Percentiles rank a stretch among this genome's conserved stretches.
Evolutionary conservation across 2,329 filamentous ascomycete genomes (phyloP).

Genomic region (Hirsutella minnesotensis): DNA sequence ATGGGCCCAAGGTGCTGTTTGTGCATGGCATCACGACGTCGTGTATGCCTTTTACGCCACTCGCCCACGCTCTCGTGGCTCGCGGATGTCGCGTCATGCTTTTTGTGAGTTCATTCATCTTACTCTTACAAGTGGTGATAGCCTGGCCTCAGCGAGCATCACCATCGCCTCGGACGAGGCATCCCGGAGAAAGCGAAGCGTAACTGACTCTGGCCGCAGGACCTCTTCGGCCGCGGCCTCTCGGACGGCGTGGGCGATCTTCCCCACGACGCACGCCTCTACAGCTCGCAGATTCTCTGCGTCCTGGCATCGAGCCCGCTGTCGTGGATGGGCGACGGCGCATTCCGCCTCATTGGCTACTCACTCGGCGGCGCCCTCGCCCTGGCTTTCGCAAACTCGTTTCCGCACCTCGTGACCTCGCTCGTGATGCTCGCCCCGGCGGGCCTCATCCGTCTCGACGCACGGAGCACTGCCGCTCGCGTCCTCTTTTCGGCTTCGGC

Average conservation of each 20-base stretch:
- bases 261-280: constrained; percentile 63
- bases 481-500: constrained; percentile 43
- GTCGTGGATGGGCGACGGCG: constrained; percentile 47
- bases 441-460: constrained; percentile 53
- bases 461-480: constrained; percentile 36
- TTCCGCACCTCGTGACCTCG: constrained; percentile 55
- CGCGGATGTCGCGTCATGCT: constrained; percentile 71
- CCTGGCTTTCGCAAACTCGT: constrained; percentile 60
- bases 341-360: constrained; percentile 64
- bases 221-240: constrained; percentile 60
- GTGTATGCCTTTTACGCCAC: constrained; percentile 55
- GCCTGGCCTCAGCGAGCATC: too few relatives aligned
- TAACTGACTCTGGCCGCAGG: constrained; percentile 21
- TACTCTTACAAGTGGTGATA: too few relatives aligned
- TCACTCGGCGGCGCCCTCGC: constrained; percentile 73
- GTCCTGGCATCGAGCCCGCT: constrained; percentile 59
- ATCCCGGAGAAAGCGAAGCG: too few relatives aligned
- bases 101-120: constrained; percentile 38
- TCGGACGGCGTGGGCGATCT: constrained; percentile 52
- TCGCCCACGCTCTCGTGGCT: constrained; percentile 55
- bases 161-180: too few relatives aligned
- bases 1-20: constrained; percentile 63
- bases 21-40: constrained; percentile 80
- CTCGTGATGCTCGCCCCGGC: constrained; percentile 70
- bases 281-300: constrained; percentile 59